Conservation (phyloP, 305 asterid genomes). For the Salvia sclarea region DNA sequence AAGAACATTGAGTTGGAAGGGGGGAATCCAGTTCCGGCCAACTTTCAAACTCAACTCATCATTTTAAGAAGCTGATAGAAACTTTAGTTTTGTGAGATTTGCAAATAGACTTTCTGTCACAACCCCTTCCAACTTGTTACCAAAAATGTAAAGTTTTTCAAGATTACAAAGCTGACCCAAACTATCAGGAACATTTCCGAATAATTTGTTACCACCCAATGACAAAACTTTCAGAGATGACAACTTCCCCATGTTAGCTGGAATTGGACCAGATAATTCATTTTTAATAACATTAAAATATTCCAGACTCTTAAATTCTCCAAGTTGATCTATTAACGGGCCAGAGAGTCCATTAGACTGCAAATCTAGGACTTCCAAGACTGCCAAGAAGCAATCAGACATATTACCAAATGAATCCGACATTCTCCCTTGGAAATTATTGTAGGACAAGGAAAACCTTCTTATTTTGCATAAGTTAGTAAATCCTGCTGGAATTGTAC, state of each 20-base stretch:
- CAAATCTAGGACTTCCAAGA: slow-evolving; percentile 26
- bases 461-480: not conserved
- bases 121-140: slow-evolving; percentile 14
- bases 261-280: slow-evolving; percentile 4
- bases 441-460: not conserved
- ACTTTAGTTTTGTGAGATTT: not conserved
- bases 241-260: not conserved
- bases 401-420: not conserved
- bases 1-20: not conserved
- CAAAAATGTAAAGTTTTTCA: not conserved
- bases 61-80: not conserved
- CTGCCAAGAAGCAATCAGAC: slow-evolving; percentile 4
- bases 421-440: not conserved
- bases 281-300: not conserved
- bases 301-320: slow-evolving; percentile 23
- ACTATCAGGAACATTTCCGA: not conserved
- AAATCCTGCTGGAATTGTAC: slow-evolving; percentile 17
- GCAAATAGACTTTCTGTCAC: not conserved
- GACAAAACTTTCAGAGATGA: not conserved
- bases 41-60: not conserved
- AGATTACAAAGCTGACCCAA: not conserved
- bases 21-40: not conserved
- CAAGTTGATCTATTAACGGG: not conserved
- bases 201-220: not conserved
- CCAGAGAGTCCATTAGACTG: slow-evolving; percentile 30